Percentiles rank a stretch among this genome's conserved stretches.
These are phyloP conservation scores for Abelmoschus esculentus DNA, from an alignment of 345 rosid genomes.

Conservation along the genomic window DNA sequence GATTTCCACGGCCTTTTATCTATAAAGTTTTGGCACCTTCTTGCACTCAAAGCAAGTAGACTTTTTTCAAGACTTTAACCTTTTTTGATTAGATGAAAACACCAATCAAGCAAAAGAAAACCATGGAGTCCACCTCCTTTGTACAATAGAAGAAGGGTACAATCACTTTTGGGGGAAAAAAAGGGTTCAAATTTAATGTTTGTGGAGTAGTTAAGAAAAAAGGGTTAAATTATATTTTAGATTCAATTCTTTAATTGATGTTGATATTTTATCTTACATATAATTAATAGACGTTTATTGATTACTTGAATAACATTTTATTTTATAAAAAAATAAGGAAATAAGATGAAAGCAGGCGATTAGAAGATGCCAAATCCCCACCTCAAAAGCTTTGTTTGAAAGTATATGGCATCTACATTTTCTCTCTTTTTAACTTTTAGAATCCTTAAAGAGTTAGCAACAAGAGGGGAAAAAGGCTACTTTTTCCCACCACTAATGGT, in stretches of 20 bases:
- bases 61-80: slow-evolving; percentile 16
- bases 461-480: slow-evolving; percentile 30
- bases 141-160: slow-evolving; percentile 21
- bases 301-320: not conserved
- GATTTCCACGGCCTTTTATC: slow-evolving; percentile 2
- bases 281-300: not conserved
- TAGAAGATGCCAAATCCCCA: slow-evolving; percentile 30
- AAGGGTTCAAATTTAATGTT: not conserved
- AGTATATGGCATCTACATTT: slow-evolving; percentile 22
- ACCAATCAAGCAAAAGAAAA: slow-evolving; percentile 39
- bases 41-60: slow-evolving; percentile 59
- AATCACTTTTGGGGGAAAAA: not conserved
- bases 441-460: slow-evolving; percentile 31
- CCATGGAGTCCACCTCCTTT: slow-evolving; percentile 19
- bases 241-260: not conserved
- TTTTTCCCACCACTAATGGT: slow-evolving; percentile 26
- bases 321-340: not conserved
- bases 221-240: not conserved
- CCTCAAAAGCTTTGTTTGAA: slow-evolving; percentile 32
- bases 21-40: slow-evolving; percentile 56
- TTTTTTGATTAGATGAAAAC: slow-evolving; percentile 29
- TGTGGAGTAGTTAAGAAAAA: no score
- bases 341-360: slow-evolving; percentile 6
- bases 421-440: slow-evolving; percentile 18
- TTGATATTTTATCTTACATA: not conserved